phyloP scores from a whole-genome alignment of 495 filamentous ascomycete genomes.

The Cetradonia linearis region DNA sequence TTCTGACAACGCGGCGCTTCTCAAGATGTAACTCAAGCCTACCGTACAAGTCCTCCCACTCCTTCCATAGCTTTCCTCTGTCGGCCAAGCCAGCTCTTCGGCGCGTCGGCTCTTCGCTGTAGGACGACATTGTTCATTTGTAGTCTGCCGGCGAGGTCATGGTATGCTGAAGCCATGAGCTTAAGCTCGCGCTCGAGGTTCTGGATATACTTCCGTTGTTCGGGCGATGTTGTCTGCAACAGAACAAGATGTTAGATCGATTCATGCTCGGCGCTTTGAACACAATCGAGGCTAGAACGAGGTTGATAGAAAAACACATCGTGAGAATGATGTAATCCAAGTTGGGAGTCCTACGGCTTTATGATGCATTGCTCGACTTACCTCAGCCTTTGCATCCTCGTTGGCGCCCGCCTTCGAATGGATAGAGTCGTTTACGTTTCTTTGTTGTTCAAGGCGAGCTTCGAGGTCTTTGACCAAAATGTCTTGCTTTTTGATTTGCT shows the following conservation, averaged over 20 bases:
- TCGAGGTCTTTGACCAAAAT: slow-evolving; percentile 49
- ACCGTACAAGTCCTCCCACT: slow-evolving; percentile 16
- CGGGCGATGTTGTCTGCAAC: slow-evolving; percentile 29
- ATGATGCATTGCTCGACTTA: neutral
- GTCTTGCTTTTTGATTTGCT: slow-evolving; percentile 53
- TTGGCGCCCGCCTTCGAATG: neutral
- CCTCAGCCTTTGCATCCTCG: slow-evolving; percentile 8
- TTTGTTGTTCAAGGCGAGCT: slow-evolving; percentile 39
- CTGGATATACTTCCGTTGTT: slow-evolving; percentile 52
- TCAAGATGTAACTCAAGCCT: neutral
- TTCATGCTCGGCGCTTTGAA: no score
- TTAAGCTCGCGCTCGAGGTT: slow-evolving; percentile 71
- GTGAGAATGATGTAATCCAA: neutral
- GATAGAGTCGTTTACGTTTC: neutral
- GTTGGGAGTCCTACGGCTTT: no score
- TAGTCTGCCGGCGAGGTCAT: slow-evolving; percentile 71
- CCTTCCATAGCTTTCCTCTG: slow-evolving; percentile 66
- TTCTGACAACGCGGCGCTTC: neutral
- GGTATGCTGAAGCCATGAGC: slow-evolving; percentile 85
- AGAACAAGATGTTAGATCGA: neutral
- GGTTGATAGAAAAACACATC: neutral
- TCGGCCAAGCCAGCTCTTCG: slow-evolving; percentile 82
- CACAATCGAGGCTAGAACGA: neutral
- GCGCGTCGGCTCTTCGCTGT: slow-evolving; percentile 62
- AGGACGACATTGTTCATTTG: slow-evolving; percentile 82